These are phyloP conservation scores for Cytospora piceicola DNA, from an alignment of 2,329 filamentous ascomycete species.

Conservation along the genomic window DNA sequence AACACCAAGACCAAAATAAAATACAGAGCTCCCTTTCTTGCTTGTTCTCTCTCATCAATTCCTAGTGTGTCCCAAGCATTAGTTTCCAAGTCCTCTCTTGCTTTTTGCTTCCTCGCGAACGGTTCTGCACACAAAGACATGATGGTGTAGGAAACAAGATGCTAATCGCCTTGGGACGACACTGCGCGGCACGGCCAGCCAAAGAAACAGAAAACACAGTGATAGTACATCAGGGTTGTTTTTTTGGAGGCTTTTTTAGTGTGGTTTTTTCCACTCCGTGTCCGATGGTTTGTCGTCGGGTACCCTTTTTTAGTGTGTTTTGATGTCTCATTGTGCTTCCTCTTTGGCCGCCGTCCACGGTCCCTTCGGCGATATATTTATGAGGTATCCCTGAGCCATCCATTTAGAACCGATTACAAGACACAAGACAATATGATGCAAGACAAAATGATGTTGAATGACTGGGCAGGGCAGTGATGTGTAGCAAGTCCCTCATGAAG, in stretches of 20 bases:
- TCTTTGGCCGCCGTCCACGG: constrained; percentile 29
- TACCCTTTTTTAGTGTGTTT: constrained; percentile 1
- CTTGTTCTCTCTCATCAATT: constrained; percentile 23
- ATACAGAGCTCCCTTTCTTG: constrained; percentile 2
- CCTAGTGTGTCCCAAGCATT: constrained; percentile 30
- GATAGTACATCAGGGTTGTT: constrained; percentile 8
- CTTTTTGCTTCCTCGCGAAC: not conserved
- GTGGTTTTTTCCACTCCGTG: not conserved
- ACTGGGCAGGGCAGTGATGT: constrained; percentile 9
- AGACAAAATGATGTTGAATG: not conserved
- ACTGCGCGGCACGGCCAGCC: constrained; percentile 20
- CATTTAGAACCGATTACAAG: constrained; percentile 31
- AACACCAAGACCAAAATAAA: constrained; percentile 7
- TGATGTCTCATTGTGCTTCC: constrained; percentile 30
- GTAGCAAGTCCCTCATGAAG: constrained; percentile 10
- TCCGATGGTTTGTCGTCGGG: constrained; percentile 1
- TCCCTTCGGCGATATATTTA: constrained; percentile 23
- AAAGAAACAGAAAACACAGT: constrained; percentile 11
- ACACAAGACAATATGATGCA: constrained; percentile 13
- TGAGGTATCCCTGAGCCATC: constrained; percentile 29
- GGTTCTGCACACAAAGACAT: constrained; percentile 9
- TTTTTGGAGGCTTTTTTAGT: constrained; percentile 1
- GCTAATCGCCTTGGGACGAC: constrained; percentile 27
- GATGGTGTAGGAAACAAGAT: constrained; percentile 11
- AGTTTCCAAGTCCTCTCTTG: constrained; percentile 21